These are phyloP conservation scores for Cochlearia excelsa DNA, from an alignment of 345 rosid genomes.

Conservation along the genomic window DNA sequence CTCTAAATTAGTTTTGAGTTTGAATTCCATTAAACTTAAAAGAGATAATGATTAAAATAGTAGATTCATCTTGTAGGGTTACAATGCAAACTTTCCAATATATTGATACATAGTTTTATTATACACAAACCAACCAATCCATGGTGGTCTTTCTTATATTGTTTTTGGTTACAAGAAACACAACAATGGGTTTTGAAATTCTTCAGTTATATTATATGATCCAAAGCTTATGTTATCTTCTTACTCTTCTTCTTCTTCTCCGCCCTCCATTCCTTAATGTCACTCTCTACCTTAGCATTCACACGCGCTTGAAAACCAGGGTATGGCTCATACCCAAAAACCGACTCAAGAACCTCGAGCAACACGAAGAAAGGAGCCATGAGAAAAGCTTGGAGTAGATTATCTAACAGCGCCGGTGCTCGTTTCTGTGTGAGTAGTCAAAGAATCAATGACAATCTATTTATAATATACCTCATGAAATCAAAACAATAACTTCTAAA, in stretches of 20 bases:
- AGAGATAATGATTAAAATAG: no score
- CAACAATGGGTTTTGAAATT: background rate
- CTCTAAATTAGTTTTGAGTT: no score
- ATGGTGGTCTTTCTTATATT: constrained; percentile 12
- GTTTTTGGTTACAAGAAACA: background rate
- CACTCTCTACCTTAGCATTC: constrained; percentile 51
- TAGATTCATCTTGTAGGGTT: background rate
- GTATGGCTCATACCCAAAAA: constrained; percentile 72
- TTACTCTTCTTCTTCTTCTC: constrained; percentile 50
- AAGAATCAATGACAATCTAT: constrained; percentile 8
- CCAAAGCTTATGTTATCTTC: constrained; percentile 29
- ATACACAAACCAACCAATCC: constrained; percentile 12
- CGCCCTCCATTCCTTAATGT: constrained; percentile 53
- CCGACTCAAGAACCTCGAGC: constrained; percentile 71
- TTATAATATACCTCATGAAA: constrained; percentile 13
- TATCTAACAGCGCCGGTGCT: constrained; percentile 82
- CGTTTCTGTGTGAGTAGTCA: constrained; percentile 51
- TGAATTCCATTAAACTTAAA: no score
- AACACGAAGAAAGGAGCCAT: constrained; percentile 94
- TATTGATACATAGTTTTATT: constrained; percentile 3
- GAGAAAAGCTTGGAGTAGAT: constrained; percentile 69
- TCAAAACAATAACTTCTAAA: background rate
- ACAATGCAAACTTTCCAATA: background rate
- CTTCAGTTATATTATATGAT: background rate
- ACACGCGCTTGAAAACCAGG: constrained; percentile 73